These are phyloP conservation scores for Diospyros lotus DNA, from an alignment of 148 eudicot genomes.

Conservation along the genomic window DNA sequence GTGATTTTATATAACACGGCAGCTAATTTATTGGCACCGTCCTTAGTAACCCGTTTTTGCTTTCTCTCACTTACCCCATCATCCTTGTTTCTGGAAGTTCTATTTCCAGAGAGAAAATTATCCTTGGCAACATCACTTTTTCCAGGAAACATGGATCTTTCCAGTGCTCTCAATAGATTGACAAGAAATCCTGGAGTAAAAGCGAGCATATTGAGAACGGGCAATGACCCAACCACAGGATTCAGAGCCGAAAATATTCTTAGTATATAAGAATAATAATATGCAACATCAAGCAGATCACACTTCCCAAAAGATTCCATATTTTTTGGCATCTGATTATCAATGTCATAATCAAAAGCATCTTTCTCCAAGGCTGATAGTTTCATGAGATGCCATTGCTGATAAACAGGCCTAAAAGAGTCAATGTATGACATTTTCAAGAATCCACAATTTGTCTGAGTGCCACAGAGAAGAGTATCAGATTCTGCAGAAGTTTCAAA, in stretches of 20 bases:
- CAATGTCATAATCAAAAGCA: conserved; percentile 20
- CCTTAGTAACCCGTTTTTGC: conserved; percentile 46
- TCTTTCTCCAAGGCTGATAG: conserved; percentile 46
- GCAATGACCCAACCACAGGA: conserved; percentile 53
- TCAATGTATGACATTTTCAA: conserved; percentile 52
- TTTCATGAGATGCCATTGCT: conserved; percentile 87
- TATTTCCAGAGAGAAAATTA: conserved; percentile 17
- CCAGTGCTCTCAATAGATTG: conserved; percentile 67
- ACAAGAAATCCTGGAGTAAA: conserved; percentile 91
- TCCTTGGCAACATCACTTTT: conserved; percentile 25
- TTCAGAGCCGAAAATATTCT: conserved; percentile 64
- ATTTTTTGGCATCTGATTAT: conserved; percentile 13
- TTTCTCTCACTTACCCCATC: conserved; percentile 43
- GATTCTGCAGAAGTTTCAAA: conserved; percentile 29
- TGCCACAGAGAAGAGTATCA: conserved; percentile 14
- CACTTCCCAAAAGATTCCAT: conserved; percentile 20
- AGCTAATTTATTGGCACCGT: conserved; percentile 63
- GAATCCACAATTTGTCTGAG: conserved; percentile 30
- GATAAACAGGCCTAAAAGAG: conserved; percentile 72
- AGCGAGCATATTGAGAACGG: conserved; percentile 83
- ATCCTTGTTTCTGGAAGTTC: conserved; percentile 23
- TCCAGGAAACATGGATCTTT: conserved; percentile 45
- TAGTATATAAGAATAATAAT: conserved; percentile 71
- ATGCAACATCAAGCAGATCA: conserved; percentile 62
- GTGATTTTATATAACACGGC: conserved; percentile 58